Evolutionary conservation across 1,139 yeast genomes (phyloP), one percentile per base, ranked within the genome.

Genomic region (Saccharomycopsis phalli): DNA sequence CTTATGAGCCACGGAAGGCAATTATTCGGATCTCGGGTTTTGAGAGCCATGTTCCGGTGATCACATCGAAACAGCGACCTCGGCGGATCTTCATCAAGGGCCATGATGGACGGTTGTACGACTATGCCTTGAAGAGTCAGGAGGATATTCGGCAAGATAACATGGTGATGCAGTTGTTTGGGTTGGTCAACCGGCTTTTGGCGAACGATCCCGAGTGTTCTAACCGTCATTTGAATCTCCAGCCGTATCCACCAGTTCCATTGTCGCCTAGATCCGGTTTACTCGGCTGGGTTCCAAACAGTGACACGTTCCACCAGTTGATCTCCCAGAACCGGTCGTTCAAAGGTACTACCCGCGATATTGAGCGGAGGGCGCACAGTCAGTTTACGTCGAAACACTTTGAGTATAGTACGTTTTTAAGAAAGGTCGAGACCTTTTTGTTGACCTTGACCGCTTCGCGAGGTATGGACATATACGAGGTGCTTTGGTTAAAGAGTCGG

Each of bases 71-170:
- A 55, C 99, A 93, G 59, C 73, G 98, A 53, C 99, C 99, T 3
- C 74, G 99, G 55, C 77, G 84, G 51, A 58, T 86, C 45, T 70
- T 78, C 10, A 74, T 87, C 41, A 69, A 70, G 49, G 98, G 97
- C 14, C 81, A 84, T 53, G 96, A 93, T 57, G 98, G 98, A 47
- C 83, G 82, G 53, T 86, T 80, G 31, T 86, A 93, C 55, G 81
- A 73, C 51, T 93, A 77, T 60, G 62, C 68, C 1, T 66, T 93
- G 54, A 93, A 93, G 62, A 98, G 97, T 1, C 98, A 93, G 56
- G 99, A 93, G 61, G 99, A 93, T 68, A 86, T 91, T 45, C 75
- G 99, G 54, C 99, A 93, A 59, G 99, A 93, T 63, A 86, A 87
- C 55, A 69, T 93, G 58, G 99, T 91, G 23, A 93, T 93, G 98